Evolutionary conservation across 1,284 basidiomycete genomes (phyloP).

Genomic region (Neonothopanus nambi): DNA sequence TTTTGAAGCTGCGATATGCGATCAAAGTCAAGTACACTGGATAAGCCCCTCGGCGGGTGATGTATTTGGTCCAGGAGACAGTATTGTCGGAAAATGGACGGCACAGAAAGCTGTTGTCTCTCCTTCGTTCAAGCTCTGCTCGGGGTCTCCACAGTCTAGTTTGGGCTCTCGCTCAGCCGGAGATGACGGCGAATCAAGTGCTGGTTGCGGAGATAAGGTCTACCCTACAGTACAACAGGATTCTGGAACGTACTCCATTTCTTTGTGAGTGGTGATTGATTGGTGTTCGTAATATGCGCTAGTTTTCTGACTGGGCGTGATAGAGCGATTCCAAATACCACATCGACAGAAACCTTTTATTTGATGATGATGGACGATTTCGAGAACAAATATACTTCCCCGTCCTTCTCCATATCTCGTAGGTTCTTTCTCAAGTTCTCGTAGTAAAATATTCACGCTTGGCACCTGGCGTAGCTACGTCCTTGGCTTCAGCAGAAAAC

Average conservation of each 20-base stretch:
- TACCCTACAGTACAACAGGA: constrained; percentile 39
- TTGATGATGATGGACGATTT: constrained; percentile 43
- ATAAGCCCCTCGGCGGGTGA: constrained; percentile 18
- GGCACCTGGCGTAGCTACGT: constrained; percentile 1
- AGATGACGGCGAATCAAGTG: constrained; percentile 6
- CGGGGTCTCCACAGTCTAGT: constrained; percentile 10
- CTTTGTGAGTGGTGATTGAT: constrained; percentile 30
- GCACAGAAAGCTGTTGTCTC: constrained; percentile 22
- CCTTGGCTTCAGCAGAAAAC: not conserved
- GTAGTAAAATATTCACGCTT: not conserved
- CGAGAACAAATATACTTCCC: constrained; percentile 36
- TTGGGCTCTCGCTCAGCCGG: constrained; percentile 4
- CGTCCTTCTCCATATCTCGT: constrained; percentile 43
- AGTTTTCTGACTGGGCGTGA: not conserved
- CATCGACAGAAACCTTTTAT: constrained; percentile 28
- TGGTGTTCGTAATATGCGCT: constrained; percentile 7
- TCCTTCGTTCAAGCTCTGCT: constrained; percentile 29
- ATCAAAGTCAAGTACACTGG: constrained; percentile 14
- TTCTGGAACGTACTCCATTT: constrained; percentile 28
- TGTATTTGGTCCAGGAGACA: constrained; percentile 25
- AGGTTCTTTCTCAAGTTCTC: constrained; percentile 20
- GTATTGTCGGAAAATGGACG: constrained; percentile 30
- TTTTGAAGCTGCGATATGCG: not conserved
- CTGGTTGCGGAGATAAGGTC: constrained; percentile 36
- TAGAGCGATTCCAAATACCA: constrained; percentile 36